Evolutionary conservation across 163 green algal species (phyloP).

Genomic region (Volvox carteri): DNA sequence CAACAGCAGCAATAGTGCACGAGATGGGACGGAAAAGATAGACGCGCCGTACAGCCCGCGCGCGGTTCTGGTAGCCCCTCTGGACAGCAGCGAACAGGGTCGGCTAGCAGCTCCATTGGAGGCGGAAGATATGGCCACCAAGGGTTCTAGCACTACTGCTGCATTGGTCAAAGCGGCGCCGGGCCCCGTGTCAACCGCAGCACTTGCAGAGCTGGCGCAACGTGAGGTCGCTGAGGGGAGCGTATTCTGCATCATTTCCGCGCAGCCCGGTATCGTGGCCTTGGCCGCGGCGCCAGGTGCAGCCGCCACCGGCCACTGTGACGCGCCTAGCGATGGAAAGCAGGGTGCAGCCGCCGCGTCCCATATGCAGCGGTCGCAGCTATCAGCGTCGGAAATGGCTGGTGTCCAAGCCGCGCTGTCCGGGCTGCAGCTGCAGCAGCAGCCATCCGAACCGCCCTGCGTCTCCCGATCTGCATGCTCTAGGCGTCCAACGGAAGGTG

Average conservation of each 20-base stretch:
- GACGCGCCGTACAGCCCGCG: constrained; percentile 13
- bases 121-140: no score
- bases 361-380: no score
- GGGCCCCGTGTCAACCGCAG: not conserved
- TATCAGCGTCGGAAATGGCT: not conserved
- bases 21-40: not conserved
- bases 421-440: not conserved
- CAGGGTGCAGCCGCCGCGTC: not conserved
- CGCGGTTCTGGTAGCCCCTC: not conserved
- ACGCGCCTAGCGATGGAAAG: not conserved
- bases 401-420: not conserved
- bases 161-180: not conserved
- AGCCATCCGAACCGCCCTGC: not conserved
- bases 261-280: not conserved
- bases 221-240: constrained; percentile 15
- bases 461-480: not conserved
- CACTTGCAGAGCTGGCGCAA: constrained; percentile 10
- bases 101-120: not conserved
- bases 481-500: constrained; percentile 3
- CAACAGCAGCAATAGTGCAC: not conserved
- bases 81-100: not conserved
- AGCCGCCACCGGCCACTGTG: not conserved
- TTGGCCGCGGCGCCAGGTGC: not conserved
- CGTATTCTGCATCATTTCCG: constrained; percentile 37
- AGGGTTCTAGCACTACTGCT: no score